Evolutionary conservation across 2,329 filamentous ascomycete genomes (phyloP).

Genomic region (Metarhizium rileyi): DNA sequence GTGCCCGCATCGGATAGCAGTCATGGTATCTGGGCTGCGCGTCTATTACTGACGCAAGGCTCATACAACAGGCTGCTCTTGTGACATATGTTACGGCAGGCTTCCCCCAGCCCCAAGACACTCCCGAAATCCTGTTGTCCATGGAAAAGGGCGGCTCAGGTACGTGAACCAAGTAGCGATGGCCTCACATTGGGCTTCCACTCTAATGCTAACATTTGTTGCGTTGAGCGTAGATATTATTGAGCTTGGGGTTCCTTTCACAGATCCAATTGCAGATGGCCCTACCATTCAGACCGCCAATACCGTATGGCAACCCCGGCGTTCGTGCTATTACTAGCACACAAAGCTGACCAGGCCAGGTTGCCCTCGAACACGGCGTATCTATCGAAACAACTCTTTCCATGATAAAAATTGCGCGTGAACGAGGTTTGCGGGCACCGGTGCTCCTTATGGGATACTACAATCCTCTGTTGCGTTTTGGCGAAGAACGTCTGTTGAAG

Average conservation of each 20-base stretch:
- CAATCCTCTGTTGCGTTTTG: conserved; percentile 89
- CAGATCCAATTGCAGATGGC: conserved; percentile 94
- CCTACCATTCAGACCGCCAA: conserved; percentile 96
- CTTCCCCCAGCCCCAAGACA: conserved; percentile 74
- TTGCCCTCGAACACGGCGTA: conserved; percentile 81
- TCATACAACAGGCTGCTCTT: conserved; percentile 56
- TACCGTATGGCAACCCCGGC: conserved; percentile 44
- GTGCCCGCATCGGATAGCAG: not conserved
- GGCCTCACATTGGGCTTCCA: not conserved
- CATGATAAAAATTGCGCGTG: conserved; percentile 74
- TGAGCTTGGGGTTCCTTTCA: conserved; percentile 93
- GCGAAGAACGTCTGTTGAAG: conserved; percentile 77
- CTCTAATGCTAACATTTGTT: not conserved
- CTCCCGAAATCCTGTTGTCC: conserved; percentile 72
- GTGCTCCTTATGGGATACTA: conserved; percentile 98
- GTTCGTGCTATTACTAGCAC: not conserved
- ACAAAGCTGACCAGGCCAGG: conserved; percentile 16
- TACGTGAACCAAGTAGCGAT: conserved; percentile 30
- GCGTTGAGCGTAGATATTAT: conserved; percentile 56
- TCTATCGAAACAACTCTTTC: conserved; percentile 69
- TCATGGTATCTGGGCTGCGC: not conserved
- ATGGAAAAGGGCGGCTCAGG: conserved; percentile 90
- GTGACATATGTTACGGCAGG: conserved; percentile 96
- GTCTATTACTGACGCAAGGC: not conserved
- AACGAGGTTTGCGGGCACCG: conserved; percentile 67